phyloP scores from a whole-genome alignment of 805 yeast species.

The Barnettozyma californica region DNA sequence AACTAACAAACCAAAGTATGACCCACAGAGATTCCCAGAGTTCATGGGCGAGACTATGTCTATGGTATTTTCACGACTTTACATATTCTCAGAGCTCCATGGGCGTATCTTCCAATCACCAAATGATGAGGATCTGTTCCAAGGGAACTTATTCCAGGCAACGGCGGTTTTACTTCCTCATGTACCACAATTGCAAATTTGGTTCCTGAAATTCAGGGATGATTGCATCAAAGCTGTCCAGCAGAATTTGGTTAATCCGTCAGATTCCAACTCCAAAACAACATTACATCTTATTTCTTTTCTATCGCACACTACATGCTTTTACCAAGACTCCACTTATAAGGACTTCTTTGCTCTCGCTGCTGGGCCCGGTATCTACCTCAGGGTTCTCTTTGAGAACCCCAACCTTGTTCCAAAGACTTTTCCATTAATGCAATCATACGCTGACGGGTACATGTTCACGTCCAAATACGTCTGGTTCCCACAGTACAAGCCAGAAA shows the following conservation, averaged over 20 bases:
- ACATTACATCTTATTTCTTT: constrained; percentile 9
- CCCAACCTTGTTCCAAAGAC: constrained; percentile 15
- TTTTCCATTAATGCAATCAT: constrained; percentile 6
- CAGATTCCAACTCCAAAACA: constrained; percentile 14
- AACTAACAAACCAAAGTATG: constrained; percentile 8
- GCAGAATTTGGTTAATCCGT: constrained; percentile 7
- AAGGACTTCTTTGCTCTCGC: constrained; percentile 17
- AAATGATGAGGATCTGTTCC: constrained; percentile 3
- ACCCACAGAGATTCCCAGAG: constrained; percentile 9
- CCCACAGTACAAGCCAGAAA: constrained; percentile 18
- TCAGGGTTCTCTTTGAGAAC: constrained; percentile 13
- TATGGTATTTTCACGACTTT: constrained; percentile 12
- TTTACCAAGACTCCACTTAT: constrained; percentile 4
- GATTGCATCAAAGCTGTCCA: constrained; percentile 9
- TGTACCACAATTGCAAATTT: constrained; percentile 4
- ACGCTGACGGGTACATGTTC: constrained; percentile 18
- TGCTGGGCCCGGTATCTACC: constrained; percentile 18
- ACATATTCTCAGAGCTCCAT: constrained; percentile 8
- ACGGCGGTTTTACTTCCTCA: constrained; percentile 11
- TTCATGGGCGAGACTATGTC: constrained; percentile 18
- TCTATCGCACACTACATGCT: constrained; percentile 11
- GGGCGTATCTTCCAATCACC: not conserved
- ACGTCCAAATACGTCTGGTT: constrained; percentile 16
- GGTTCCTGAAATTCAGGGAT: constrained; percentile 16
- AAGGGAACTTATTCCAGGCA: constrained; percentile 14